A percentile compares a stretch with the other conserved stretches of the same genome.
These are phyloP conservation scores for Aspergillus fructus DNA, from an alignment of 2,329 filamentous ascomycete species.

Conservation along the genomic window DNA sequence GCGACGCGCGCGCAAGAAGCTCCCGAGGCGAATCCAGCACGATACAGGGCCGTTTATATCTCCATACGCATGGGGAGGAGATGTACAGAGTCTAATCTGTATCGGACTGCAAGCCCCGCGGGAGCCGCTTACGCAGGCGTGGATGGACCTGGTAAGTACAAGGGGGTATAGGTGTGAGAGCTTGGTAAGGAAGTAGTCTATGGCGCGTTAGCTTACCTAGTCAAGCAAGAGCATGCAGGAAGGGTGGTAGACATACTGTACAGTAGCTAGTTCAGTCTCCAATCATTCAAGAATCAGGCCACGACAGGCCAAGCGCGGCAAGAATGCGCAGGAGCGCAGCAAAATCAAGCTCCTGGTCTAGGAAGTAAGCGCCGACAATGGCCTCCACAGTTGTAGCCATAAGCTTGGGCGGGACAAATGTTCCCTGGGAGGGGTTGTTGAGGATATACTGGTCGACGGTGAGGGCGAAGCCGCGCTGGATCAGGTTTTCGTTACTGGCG, in stretches of 20 bases:
- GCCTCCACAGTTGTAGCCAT: constrained; percentile 35
- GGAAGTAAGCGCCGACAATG: constrained; percentile 34
- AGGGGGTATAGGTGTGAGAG: background rate
- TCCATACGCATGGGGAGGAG: too few relatives aligned
- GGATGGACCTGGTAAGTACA: background rate
- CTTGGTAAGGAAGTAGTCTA: background rate
- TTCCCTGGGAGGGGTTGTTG: constrained; percentile 17
- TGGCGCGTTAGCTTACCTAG: background rate
- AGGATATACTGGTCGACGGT: constrained; percentile 12
- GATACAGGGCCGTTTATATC: background rate
- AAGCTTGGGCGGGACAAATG: constrained; percentile 15
- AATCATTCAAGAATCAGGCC: constrained; percentile 1
- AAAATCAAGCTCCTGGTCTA: constrained; percentile 24
- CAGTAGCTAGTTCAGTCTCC: background rate
- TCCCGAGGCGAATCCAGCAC: background rate
- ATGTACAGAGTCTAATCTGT: too few relatives aligned
- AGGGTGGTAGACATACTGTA: background rate
- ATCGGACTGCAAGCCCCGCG: background rate
- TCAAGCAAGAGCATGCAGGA: too few relatives aligned
- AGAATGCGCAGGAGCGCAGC: constrained; percentile 11
- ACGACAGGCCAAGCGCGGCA: constrained; percentile 10
- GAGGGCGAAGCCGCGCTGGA: constrained; percentile 6
- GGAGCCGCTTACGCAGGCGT: background rate
- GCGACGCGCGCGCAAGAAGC: background rate
- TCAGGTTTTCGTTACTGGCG: constrained; percentile 15